Evolutionary conservation across 345 rosid species (phyloP).

Genomic region (Linum lewisii): DNA sequence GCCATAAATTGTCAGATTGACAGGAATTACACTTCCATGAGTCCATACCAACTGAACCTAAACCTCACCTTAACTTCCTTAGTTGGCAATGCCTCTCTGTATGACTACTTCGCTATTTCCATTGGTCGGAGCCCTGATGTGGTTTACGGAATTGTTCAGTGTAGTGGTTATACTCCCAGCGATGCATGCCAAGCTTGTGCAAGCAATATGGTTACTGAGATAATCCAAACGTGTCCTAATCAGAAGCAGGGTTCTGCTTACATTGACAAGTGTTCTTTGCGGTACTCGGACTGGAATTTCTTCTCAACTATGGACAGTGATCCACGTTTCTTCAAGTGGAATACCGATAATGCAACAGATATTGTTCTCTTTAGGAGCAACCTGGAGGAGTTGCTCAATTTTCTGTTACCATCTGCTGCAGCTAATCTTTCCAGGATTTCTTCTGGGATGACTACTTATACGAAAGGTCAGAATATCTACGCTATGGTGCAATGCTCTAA

Average conservation of each 20-base stretch:
- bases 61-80: conserved; percentile 28
- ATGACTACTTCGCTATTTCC: conserved; percentile 37
- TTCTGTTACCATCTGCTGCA: neutral
- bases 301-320: conserved; percentile 38
- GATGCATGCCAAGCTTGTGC: conserved; percentile 40
- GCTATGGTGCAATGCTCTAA: neutral
- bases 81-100: conserved; percentile 29
- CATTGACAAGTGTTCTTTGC: conserved; percentile 56
- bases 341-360: neutral
- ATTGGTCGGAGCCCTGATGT: conserved; percentile 26
- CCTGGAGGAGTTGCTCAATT: neutral
- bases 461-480: neutral
- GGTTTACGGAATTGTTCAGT: conserved; percentile 47
- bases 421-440: neutral
- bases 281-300: conserved; percentile 44
- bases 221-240: conserved; percentile 36
- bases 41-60: conserved; percentile 35
- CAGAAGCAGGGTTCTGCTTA: conserved; percentile 40
- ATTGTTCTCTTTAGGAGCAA: neutral
- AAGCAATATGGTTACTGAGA: conserved; percentile 31
- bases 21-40: conserved; percentile 30
- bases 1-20: neutral
- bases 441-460: neutral
- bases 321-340: conserved; percentile 31
- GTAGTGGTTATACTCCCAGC: conserved; percentile 49